Conservation (phyloP, 805 yeast genomes). For the Zygoascus tannicola region DNA sequence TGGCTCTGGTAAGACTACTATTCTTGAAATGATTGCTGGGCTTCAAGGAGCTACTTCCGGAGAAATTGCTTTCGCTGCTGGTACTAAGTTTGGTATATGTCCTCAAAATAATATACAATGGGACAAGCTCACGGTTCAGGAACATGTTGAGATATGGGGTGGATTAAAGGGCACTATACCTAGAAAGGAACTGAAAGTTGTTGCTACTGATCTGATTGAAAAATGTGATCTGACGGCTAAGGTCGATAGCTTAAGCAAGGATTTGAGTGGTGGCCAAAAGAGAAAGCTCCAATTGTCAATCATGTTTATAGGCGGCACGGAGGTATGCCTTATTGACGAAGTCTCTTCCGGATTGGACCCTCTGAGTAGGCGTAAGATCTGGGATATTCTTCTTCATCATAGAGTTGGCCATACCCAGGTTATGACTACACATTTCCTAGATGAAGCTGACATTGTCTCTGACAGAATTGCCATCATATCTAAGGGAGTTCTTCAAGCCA, state of each 20-base stretch:
- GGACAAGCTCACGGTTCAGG: conserved; percentile 28
- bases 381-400: conserved; percentile 28
- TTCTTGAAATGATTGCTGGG: conserved; percentile 31
- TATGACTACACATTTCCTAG: conserved; percentile 30
- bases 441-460: conserved; percentile 30
- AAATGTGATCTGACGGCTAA: conserved; percentile 26
- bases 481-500: conserved; percentile 25
- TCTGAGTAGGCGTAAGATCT: conserved; percentile 27
- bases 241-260: conserved; percentile 15
- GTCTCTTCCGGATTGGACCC: conserved; percentile 33
- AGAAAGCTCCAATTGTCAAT: conserved; percentile 30
- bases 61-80: conserved; percentile 16
- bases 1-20: conserved; percentile 33
- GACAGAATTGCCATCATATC: conserved; percentile 28
- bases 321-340: conserved; percentile 30
- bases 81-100: conserved; percentile 27
- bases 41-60: conserved; percentile 25
- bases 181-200: conserved; percentile 9
- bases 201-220: conserved; percentile 17
- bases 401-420: conserved; percentile 25
- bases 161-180: conserved; percentile 27
- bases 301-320: conserved; percentile 29
- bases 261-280: conserved; percentile 30
- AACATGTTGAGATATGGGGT: conserved; percentile 28
- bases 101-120: conserved; percentile 31